Evolutionary conservation across 208 protist genomes (phyloP).

Genomic region (Crithidia fasciculata): DNA sequence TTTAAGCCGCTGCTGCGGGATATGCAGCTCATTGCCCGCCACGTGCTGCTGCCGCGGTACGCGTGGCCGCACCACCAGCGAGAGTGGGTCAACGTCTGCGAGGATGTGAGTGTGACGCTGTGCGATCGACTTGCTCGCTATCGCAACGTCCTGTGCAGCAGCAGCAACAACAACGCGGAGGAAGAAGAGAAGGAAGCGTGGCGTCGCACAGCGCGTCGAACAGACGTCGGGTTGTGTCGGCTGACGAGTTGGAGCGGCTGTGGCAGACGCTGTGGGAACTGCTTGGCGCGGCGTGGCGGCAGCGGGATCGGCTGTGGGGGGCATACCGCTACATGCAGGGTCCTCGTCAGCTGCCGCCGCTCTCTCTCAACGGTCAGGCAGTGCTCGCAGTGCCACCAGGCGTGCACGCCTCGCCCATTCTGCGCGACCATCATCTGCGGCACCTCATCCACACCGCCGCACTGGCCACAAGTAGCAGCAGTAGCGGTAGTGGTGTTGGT

Average conservation of each 20-base stretch:
- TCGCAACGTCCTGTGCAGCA: constrained; percentile 13
- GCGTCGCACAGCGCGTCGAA: neutral
- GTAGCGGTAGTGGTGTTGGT: neutral
- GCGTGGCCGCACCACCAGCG: constrained; percentile 60
- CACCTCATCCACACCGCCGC: constrained; percentile 1
- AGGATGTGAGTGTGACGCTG: constrained; percentile 65
- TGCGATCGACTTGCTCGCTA: constrained; percentile 56
- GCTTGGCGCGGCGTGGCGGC: constrained; percentile 73
- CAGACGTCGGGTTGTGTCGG: constrained; percentile 13
- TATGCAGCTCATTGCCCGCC: constrained; percentile 44
- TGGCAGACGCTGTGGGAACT: constrained; percentile 67
- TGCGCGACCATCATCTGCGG: constrained; percentile 23
- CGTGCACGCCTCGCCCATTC: constrained; percentile 23
- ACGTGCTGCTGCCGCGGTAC: constrained; percentile 58
- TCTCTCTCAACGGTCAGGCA: constrained; percentile 21
- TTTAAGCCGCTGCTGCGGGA: constrained; percentile 60
- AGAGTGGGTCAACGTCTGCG: constrained; percentile 68
- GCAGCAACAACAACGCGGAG: neutral
- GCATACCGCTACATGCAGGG: constrained; percentile 42
- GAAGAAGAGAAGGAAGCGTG: neutral
- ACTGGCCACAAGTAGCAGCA: neutral
- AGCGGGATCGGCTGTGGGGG: constrained; percentile 66
- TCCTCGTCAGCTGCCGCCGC: constrained; percentile 18
- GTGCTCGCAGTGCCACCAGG: constrained; percentile 15
- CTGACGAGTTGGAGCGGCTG: constrained; percentile 33